These are phyloP conservation scores for Pecoramyces ruminantium DNA, from an alignment of 192 early-diverging fungal genomes.

Conservation along the genomic window DNA sequence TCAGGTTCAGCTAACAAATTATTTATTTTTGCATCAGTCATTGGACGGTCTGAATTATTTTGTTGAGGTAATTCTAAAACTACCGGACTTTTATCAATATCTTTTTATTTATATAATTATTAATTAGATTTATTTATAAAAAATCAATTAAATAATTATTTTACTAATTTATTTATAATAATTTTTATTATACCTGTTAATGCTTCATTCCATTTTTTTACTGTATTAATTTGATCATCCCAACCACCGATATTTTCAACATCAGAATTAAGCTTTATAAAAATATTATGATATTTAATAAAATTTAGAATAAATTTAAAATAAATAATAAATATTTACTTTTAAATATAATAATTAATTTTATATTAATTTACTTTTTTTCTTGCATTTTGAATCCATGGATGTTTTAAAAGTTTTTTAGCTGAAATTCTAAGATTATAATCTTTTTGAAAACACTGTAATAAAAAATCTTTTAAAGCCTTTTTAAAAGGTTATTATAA, in stretches of 20 bases:
- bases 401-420: not conserved
- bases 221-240: conserved; percentile 25
- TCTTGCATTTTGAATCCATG: conserved; percentile 2
- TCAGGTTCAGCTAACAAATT: not conserved
- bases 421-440: conserved; percentile 28
- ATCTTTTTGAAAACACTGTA: not conserved
- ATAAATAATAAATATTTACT: too few relatives aligned
- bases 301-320: too few relatives aligned
- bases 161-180: too few relatives aligned
- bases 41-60: not conserved
- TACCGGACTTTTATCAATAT: not conserved
- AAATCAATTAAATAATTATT: too few relatives aligned
- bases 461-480: not conserved
- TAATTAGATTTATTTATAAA: too few relatives aligned
- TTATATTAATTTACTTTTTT: not conserved
- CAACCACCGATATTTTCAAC: conserved; percentile 18
- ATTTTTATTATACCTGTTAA: conserved; percentile 6
- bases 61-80: not conserved
- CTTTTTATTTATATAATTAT: too few relatives aligned
- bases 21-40: not conserved
- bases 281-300: not conserved
- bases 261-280: not conserved
- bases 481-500: too few relatives aligned
- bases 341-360: not conserved
- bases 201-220: conserved; percentile 29